Evolutionary conservation across 2,329 filamentous ascomycete genomes (phyloP), one percentile per base, ranked within the genome.

Genomic region (Diaporthe citri): DNA sequence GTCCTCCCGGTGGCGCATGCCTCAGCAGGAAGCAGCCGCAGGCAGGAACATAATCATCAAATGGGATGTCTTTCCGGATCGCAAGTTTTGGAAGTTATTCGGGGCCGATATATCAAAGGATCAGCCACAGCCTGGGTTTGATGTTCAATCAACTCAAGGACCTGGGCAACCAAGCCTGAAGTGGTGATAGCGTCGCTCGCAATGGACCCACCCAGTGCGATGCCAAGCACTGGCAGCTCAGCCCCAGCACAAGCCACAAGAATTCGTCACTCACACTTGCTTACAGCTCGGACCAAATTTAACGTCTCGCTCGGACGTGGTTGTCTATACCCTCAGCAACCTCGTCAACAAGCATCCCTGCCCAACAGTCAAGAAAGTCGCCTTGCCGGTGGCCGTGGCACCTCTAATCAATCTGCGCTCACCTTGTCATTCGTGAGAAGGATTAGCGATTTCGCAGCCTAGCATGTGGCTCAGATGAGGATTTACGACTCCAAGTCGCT

Each of bases 161-260:
- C 20, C 20, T 25, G 22, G 17, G 1, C 28, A 8, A 41, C 59
- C 39, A 43, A 52, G 20, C 28, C 46, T 12, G 25, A 51, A 46
- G 7, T 52, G 62, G 43, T 36, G 62, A 67, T 67, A 67, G 62
- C 62, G 62, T 51, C 62, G 10, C 31, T 67, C 62, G 31, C 62
- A 67, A 28, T 20, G 46, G 62, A 67, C 46, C 62, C 62, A 67
- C 62, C n/a, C 13, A 67, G 7, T 39, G 28, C 46, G 46, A 28
- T 67, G 43, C 62, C 46, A 67, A 67, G 62, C 22, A 25, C 7
- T 39, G 3, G 62, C 20, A 28, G 43, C 43, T 34, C 41, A 48
- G 60, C 28, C 22, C 62, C 43, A 15, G 43, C 62, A 15, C 28
- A 67, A 52, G 43, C 62, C 62, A 51, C 62, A 51, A 6, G 36